These are phyloP conservation scores for Alliaria petiolata DNA, from an alignment of 345 rosid species.

Conservation along the genomic window DNA sequence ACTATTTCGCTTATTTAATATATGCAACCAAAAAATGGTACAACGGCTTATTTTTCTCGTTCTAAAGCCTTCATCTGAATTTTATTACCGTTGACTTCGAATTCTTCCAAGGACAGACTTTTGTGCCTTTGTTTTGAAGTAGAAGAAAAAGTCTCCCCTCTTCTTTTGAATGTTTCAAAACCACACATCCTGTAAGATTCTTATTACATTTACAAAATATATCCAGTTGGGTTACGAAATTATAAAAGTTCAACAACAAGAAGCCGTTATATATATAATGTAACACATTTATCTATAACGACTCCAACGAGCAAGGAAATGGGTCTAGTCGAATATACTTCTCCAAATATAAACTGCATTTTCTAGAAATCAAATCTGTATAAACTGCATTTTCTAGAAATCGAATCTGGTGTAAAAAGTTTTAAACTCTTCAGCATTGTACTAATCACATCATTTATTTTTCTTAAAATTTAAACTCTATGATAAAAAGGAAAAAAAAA, in stretches of 20 bases:
- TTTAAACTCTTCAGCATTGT: too few species aligned
- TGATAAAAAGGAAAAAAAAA: too few species aligned
- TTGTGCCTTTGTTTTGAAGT: not conserved
- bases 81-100: conserved; percentile 21
- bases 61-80: not conserved
- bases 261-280: not conserved
- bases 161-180: conserved; percentile 21
- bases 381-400: too few species aligned
- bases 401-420: too few species aligned
- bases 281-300: not conserved
- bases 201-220: not conserved
- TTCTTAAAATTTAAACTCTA: too few species aligned
- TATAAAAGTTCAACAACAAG: not conserved
- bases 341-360: too few species aligned
- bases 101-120: not conserved
- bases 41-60: not conserved
- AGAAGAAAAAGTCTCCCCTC: not conserved
- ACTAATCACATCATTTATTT: too few species aligned
- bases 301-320: not conserved
- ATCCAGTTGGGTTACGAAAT: not conserved
- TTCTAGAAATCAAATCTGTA: too few species aligned
- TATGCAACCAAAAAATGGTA: not conserved
- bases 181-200: not conserved
- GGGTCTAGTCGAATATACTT: not conserved
- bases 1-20: not conserved